Base-by-base conservation (phyloP, 1,284 basidiomycete genomes). In the Irpex lacteus region DNA sequence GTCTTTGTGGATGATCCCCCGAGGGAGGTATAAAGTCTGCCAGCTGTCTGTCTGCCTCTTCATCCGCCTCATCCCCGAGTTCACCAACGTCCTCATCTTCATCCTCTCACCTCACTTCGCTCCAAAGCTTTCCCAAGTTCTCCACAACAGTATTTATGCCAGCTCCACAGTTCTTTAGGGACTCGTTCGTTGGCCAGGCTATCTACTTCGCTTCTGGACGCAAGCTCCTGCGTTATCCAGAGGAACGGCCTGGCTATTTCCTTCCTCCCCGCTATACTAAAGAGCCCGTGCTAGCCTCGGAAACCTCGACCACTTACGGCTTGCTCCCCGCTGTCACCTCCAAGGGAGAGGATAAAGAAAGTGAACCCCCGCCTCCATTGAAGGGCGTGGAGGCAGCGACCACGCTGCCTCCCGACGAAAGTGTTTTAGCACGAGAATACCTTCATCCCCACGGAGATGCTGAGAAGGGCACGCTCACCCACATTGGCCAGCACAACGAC, bases 131-230 rank as follows among this genome's bases (percentile, higher is more conserved):
- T 7, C n/a, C 47, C 21, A n/a, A n/a, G 21, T 13, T 32, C 21
- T 8, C 49, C 36, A 32, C 21, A 21, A 49, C 47, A 49, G 47
- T 15, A 15, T 15, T 18, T n/a, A 65, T 65, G 64, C 60, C 60
- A 19, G 64, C 61, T 2, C 64, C 55, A 8, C 59, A 61, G 15
- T 60, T 69, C 40, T 56, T 69, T 38, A 66, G 66, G 26, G 64
- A 65, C 32, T 67, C 67, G 5, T 62, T 65, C 56, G 21, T 67
- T 26, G 67, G 67, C 19, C 65, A 67, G 34, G n/a, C 66, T 47
- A 59, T 69, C n/a, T 66, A 67, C 63, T 62, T 63, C 56, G 49
- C 32, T 32, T 67, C 66, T n/a, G 62, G 64, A 9, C 62, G 63
- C 37, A 64, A 61, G 15, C 8, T 58, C 21, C 63, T 69, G 34